phyloP scores from a whole-genome alignment of 805 yeast species.

The Pichia thaimueangensis region DNA sequence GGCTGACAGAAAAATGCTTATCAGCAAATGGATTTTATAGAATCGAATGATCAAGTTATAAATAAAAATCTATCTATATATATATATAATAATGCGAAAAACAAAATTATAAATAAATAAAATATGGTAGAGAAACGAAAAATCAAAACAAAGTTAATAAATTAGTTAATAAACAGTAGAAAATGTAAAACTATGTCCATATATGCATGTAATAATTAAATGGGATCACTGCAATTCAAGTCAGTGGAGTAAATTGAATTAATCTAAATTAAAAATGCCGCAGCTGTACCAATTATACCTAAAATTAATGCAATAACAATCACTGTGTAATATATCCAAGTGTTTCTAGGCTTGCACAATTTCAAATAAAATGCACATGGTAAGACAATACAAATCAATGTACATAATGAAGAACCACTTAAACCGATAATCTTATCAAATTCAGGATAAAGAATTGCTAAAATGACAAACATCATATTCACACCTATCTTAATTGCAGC shows the following conservation, averaged over 20 bases:
- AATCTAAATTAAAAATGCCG: conserved; percentile 31
- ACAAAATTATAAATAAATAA: too few species aligned
- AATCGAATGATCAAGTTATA: too few species aligned
- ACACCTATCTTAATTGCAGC: conserved; percentile 41
- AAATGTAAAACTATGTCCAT: too few species aligned
- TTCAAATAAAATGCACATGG: conserved; percentile 72
- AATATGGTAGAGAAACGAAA: too few species aligned
- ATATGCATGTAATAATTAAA: too few species aligned
- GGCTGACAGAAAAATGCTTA: conserved; percentile 48
- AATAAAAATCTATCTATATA: too few species aligned
- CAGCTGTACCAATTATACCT: conserved; percentile 57
- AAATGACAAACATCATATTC: conserved; percentile 53
- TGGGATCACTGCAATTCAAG: too few species aligned
- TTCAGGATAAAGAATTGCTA: conserved; percentile 72
- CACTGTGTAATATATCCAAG: conserved; percentile 35
- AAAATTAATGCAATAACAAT: conserved; percentile 42
- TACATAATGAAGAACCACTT: conserved; percentile 78
- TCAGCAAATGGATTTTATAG: conserved; percentile 40
- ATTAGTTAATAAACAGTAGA: too few species aligned
- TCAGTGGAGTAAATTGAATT: too few species aligned
- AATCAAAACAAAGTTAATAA: too few species aligned
- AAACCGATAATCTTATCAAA: conserved; percentile 82
- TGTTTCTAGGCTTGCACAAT: conserved; percentile 46
- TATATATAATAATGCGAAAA: too few species aligned
- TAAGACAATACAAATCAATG: conserved; percentile 69